phyloP scores from a whole-genome alignment of 2,329 filamentous ascomycete genomes.

The Alternaria triticimaculans region DNA sequence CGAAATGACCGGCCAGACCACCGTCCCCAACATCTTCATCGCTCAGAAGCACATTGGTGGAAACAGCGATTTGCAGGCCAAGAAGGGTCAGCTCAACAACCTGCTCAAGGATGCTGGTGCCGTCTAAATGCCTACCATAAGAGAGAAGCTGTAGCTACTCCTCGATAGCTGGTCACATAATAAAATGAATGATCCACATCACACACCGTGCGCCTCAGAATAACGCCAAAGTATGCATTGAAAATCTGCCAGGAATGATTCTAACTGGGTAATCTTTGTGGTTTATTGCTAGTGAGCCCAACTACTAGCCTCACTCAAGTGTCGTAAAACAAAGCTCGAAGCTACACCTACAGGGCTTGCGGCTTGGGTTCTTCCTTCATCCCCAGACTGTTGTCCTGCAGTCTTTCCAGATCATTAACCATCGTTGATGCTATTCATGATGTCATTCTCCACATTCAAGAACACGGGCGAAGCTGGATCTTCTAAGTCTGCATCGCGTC shows the following conservation, averaged over 20 bases:
- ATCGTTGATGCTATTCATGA: conserved; percentile 33
- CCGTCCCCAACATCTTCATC: conserved; percentile 97
- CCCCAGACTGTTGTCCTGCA: conserved; percentile 25
- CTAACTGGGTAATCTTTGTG: conserved; percentile 40
- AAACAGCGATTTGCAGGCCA: conserved; percentile 84
- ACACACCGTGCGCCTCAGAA: neutral
- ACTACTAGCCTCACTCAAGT: conserved; percentile 23
- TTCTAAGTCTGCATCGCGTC: conserved; percentile 51
- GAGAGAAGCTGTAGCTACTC: neutral
- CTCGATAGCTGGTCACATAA: neutral
- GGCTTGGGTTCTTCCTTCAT: conserved; percentile 23
- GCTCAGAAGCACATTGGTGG: conserved; percentile 89
- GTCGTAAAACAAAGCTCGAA: conserved; percentile 8
- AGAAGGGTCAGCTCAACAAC: conserved; percentile 67
- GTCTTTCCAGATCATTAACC: conserved; percentile 34
- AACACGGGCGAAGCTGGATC: conserved; percentile 14
- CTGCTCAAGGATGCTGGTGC: conserved; percentile 71
- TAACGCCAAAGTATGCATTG: conserved; percentile 15
- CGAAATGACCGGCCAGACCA: conserved; percentile 81
- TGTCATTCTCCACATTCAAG: conserved; percentile 10
- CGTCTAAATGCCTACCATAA: conserved; percentile 53
- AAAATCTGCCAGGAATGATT: conserved; percentile 18
- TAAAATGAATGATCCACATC: neutral
- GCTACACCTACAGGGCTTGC: conserved; percentile 8
- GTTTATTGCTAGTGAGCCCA: conserved; percentile 32